A percentile compares a stretch with the other conserved stretches of the same genome.
Conservation (phyloP, 495 filamentous ascomycete species). For the Aspergillus ellipticus region DNA sequence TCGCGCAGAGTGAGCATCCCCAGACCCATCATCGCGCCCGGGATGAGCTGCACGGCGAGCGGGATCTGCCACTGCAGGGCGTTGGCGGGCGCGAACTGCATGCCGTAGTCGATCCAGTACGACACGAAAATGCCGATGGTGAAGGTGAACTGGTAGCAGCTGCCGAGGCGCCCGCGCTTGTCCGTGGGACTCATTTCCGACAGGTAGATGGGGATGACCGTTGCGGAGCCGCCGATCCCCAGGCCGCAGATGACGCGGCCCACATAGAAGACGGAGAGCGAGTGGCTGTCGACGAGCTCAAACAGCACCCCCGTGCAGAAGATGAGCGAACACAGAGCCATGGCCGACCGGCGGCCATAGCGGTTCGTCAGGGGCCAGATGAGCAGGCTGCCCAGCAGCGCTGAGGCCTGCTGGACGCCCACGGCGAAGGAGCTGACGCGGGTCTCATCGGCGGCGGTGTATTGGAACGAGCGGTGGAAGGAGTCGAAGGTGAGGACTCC, state of each 20-base stretch:
- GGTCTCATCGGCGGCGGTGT: slow-evolving; percentile 31
- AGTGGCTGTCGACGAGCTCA: slow-evolving; percentile 41
- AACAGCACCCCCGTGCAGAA: slow-evolving; percentile 47
- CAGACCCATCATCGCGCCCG: slow-evolving; percentile 46
- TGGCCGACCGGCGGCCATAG: slow-evolving; percentile 40
- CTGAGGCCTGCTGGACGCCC: slow-evolving; percentile 45
- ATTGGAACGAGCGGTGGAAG: slow-evolving; percentile 43
- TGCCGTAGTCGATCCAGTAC: slow-evolving; percentile 54
- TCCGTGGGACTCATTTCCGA: slow-evolving; percentile 55
- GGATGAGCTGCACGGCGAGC: slow-evolving; percentile 50
- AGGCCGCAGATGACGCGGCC: slow-evolving; percentile 53
- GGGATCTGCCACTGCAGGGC: slow-evolving; percentile 51
- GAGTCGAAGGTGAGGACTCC: slow-evolving; percentile 44
- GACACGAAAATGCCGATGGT: slow-evolving; percentile 49
- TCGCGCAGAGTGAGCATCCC: slow-evolving; percentile 48
- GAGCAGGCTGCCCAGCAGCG: slow-evolving; percentile 45
- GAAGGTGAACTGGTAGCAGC: slow-evolving; percentile 51
- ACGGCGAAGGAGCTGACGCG: slow-evolving; percentile 43
- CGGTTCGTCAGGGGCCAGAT: slow-evolving; percentile 48
- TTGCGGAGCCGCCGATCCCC: slow-evolving; percentile 54
- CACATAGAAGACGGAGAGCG: slow-evolving; percentile 39
- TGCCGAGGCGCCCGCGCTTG: slow-evolving; percentile 50
- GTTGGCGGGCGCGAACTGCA: slow-evolving; percentile 55
- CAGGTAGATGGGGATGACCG: slow-evolving; percentile 55
- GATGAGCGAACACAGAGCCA: slow-evolving; percentile 41